Evolutionary conservation across 116 monocot genomes (phyloP), one percentile per base, ranked within the genome.

Genomic region (Papilionanthe hybrid): DNA sequence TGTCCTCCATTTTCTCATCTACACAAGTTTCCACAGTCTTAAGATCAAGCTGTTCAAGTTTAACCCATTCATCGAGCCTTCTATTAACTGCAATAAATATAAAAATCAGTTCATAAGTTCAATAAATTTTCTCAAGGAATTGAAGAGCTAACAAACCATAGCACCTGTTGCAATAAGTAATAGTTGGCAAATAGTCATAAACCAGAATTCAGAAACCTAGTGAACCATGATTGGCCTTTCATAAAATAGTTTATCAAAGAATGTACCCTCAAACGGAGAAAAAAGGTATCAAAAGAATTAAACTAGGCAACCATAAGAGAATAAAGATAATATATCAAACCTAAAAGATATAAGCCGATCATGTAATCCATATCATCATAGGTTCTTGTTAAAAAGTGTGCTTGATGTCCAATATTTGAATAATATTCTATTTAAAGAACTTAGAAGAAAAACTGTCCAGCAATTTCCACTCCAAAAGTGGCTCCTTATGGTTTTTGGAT

Each of bases 1-100:
- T 94, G 55, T 94, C 94, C 48, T 94, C 92, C 56, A 91, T 90
- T 76, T 97, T 97, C 83, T 92, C 92, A 89, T 97, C 94, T 58
- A 89, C 55, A 82, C 92, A 91, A 44, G 83, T 84, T 85, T 97
- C 94, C 55, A 94, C 87, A 9, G 92, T 90, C 29, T 90, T 89
- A 76, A 97, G 92, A 83, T 97, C 94, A 77, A 94, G 84, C 86
- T 94, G 97, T 25, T 97, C 88, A 68, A 97, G 88, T 79, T 92
- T 92, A 68, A 94, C 88, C 97, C 97, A 94, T 79, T 97, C 97
- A 84, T 97, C 97, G 78, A 97, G 94, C 85, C 97, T 90, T 81
- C 94, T 90, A 78, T 97, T 94, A 79, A 94, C 98, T 98, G 86
- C 69, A 68, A 81, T 65, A 82, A 9, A 29, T 17, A 69, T 18